Percentiles rank a stretch among this genome's conserved stretches.
phyloP scores from a whole-genome alignment of 75 land plant species.

The Gnetum montanum region DNA sequence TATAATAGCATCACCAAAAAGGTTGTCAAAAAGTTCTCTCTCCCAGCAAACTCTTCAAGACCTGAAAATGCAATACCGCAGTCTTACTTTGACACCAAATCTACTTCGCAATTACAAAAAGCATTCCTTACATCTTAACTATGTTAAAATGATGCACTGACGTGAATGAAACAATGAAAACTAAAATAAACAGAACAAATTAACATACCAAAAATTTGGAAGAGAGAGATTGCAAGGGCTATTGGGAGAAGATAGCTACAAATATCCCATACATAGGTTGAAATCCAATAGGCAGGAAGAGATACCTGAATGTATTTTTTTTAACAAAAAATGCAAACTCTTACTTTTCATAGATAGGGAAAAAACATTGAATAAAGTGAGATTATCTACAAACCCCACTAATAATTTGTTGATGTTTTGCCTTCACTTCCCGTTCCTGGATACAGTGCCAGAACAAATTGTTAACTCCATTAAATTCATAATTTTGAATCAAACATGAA shows the following conservation, averaged over 20 bases:
- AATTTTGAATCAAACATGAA: no score
- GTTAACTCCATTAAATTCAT: neutral
- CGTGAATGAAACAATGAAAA: no score
- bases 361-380: neutral
- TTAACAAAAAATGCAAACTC: neutral
- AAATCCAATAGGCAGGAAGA: slow-evolving; percentile 65
- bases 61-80: no score
- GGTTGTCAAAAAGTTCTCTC: slow-evolving; percentile 34
- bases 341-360: neutral
- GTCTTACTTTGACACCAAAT: no score
- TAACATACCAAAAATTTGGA: slow-evolving; percentile 59
- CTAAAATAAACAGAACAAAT: no score
- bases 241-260: slow-evolving; percentile 71
- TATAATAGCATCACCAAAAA: slow-evolving; percentile 53
- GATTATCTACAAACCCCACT: slow-evolving; percentile 44
- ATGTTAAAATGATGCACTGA: no score
- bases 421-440: slow-evolving; percentile 82
- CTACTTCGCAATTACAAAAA: no score
- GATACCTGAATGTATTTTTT: no score
- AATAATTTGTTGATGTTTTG: slow-evolving; percentile 87
- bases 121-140: no score
- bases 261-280: slow-evolving; percentile 84
- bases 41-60: slow-evolving; percentile 63
- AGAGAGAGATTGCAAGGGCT: slow-evolving; percentile 55
- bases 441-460: neutral